phyloP scores from a whole-genome alignment of 306 rosid species.

The Castanea crenata region DNA sequence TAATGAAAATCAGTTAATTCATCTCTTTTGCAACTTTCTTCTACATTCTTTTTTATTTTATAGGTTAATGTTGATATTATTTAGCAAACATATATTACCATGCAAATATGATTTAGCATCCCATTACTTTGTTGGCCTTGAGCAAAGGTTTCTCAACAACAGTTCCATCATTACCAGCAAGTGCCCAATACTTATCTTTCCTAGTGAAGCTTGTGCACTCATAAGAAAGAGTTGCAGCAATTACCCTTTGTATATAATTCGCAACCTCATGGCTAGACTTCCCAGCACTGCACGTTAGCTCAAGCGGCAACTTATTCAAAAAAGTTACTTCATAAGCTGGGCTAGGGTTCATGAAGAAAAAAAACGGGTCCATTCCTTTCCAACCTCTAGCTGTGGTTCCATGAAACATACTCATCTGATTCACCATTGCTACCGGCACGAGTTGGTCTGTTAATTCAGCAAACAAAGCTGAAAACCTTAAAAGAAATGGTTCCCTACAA shows the following conservation, averaged over 20 bases:
- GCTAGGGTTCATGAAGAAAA: slow-evolving; percentile 90
- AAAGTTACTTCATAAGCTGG: slow-evolving; percentile 77
- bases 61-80: too few species aligned
- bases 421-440: slow-evolving; percentile 86
- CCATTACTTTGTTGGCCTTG: too few species aligned
- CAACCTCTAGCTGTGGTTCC: slow-evolving; percentile 91
- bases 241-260: slow-evolving; percentile 70
- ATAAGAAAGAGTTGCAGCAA: slow-evolving; percentile 69
- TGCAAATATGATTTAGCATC: too few species aligned
- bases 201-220: slow-evolving; percentile 72
- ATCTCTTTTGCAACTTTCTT: too few species aligned
- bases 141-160: slow-evolving; percentile 39
- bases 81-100: too few species aligned
- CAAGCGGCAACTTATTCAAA: slow-evolving; percentile 57
- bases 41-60: too few species aligned
- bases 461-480: slow-evolving; percentile 72
- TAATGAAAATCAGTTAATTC: too few species aligned
- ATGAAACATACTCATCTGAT: slow-evolving; percentile 85
- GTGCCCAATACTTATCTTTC: slow-evolving; percentile 77
- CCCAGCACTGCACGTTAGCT: slow-evolving; percentile 56
- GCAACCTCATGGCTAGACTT: slow-evolving; percentile 85
- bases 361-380: slow-evolving; percentile 93
- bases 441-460: slow-evolving; percentile 77
- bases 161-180: slow-evolving; percentile 80
- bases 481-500: slow-evolving; percentile 74